Base-by-base conservation (phyloP, 2,329 filamentous ascomycete genomes). In the Cryphonectria japonica region DNA sequence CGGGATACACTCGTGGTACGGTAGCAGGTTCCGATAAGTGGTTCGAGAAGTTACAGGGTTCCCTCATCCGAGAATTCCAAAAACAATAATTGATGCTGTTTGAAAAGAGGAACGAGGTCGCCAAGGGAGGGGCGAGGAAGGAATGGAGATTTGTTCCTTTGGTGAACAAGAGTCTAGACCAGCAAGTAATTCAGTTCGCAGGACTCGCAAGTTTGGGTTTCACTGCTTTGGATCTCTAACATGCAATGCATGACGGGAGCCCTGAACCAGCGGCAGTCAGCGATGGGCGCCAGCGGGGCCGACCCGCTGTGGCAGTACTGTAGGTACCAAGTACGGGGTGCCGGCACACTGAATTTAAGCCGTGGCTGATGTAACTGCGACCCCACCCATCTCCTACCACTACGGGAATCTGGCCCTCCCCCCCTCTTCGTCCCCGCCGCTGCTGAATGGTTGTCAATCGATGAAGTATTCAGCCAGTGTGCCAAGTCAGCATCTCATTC, bases 181-280 rank as follows among this genome's bases (percentile, higher is more conserved):
- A 54, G 62, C 41, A 34, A 52, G 60, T 62, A 66, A 46, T 26
- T 37, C 14, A 37, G 26, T 61, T 66, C 54, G 52, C 14, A 68
- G 68, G 65, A 43, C 59, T 65, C 65, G 68, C 67, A 52, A 52
- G 66, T 66, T 71, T 41, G 57, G 60, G 71, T 72, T 72, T 71
- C 57, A 68, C 41, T 52, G 59, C 39, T 41, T 41, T 26, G 26
- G 43, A 65, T 68, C 66, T 62, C 57, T 68, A 26, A 62, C 66
- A 68, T 61, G 66, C 66, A 68, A 68, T 61, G 54, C 39, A 46
- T 22, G 54, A 67, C 54, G 60, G 59, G 39, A 34, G 59, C 41
- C 50, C 29, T 62, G 66, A n/a, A n/a, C 32, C 64, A 37, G 46
- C 22, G 43, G 52, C 46, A 50, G 43, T 19, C 41, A 54, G 39